phyloP scores from a whole-genome alignment of 2,329 filamentous ascomycete species.

The Colletotrichum lupini region DNA sequence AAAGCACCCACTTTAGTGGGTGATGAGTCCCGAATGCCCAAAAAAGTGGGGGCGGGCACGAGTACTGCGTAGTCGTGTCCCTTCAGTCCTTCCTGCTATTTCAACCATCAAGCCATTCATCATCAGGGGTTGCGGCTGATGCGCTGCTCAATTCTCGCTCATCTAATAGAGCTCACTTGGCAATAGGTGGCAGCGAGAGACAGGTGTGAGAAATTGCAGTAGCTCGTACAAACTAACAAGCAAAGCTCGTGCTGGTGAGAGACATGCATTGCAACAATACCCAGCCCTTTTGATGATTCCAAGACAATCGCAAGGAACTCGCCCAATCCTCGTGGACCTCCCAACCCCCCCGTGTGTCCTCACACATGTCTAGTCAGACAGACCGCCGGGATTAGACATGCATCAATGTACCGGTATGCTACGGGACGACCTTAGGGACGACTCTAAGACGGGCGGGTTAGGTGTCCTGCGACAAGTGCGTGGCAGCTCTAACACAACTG shows the following conservation, averaged over 20 bases:
- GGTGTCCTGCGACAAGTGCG: conserved; percentile 9
- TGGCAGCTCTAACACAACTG: background rate
- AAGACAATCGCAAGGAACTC: conserved; percentile 5
- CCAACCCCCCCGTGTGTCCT: background rate
- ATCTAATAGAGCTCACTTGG: no score
- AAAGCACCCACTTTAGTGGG: no score
- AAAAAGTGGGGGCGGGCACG: no score
- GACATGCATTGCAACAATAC: conserved; percentile 7
- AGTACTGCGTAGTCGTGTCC: background rate
- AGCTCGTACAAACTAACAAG: no score
- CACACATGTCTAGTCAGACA: conserved; percentile 10
- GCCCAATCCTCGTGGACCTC: conserved; percentile 1
- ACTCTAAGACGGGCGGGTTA: background rate
- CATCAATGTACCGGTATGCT: background rate
- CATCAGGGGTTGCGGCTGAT: background rate
- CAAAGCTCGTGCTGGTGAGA: background rate
- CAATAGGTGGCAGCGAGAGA: background rate
- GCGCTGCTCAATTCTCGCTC: background rate
- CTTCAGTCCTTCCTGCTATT: conserved; percentile 10
- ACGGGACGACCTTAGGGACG: background rate
- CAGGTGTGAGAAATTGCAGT: background rate
- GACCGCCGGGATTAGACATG: background rate
- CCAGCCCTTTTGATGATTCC: background rate
- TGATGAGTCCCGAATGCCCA: no score
- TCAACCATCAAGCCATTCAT: conserved; percentile 8